A percentile compares a stretch with the other conserved stretches of the same genome.
Evolutionary conservation across 352 stramenopile genomes (phyloP).

Genomic region (Sclerospora graminicola): DNA sequence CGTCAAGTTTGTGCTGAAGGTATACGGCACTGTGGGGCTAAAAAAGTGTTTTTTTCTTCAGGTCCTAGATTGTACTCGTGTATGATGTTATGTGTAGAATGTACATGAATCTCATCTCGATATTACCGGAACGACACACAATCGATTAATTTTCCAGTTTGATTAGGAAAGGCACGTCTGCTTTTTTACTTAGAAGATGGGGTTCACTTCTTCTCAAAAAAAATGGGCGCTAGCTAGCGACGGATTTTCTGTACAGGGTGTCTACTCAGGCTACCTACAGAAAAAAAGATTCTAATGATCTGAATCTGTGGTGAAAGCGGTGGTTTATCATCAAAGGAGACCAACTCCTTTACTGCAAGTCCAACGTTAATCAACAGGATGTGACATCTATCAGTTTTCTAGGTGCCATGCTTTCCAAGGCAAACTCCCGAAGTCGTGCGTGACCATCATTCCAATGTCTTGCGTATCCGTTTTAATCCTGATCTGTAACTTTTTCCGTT

Average conservation of each 20-base stretch:
- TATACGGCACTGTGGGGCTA: slow-evolving; percentile 6
- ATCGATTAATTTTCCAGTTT: slow-evolving; percentile 50
- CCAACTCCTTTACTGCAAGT: slow-evolving; percentile 81
- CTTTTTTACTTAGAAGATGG: too few relatives aligned
- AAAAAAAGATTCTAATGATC: slow-evolving; percentile 71
- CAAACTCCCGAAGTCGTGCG: slow-evolving; percentile 62
- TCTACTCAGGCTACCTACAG: slow-evolving; percentile 70
- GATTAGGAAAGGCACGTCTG: slow-evolving; percentile 58
- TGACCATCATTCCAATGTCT: not conserved
- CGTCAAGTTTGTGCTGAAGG: slow-evolving; percentile 81
- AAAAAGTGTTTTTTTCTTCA: not conserved
- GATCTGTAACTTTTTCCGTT: not conserved
- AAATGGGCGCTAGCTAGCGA: not conserved
- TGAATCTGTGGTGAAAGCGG: slow-evolving; percentile 71
- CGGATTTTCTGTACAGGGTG: slow-evolving; percentile 23
- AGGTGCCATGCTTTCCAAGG: slow-evolving; percentile 61
- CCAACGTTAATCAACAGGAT: slow-evolving; percentile 67
- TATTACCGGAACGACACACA: slow-evolving; percentile 47
- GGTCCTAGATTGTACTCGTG: not conserved
- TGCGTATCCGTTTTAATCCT: not conserved
- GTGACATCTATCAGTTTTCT: slow-evolving; percentile 75
- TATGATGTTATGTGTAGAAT: slow-evolving; percentile 40
- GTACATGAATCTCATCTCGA: slow-evolving; percentile 54
- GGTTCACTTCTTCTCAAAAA: too few relatives aligned
- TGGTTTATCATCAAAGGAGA: slow-evolving; percentile 85